Evolutionary conservation across 75 land plant species (phyloP), one percentile per base, ranked within the genome.

Genomic region (Pinus taeda): DNA sequence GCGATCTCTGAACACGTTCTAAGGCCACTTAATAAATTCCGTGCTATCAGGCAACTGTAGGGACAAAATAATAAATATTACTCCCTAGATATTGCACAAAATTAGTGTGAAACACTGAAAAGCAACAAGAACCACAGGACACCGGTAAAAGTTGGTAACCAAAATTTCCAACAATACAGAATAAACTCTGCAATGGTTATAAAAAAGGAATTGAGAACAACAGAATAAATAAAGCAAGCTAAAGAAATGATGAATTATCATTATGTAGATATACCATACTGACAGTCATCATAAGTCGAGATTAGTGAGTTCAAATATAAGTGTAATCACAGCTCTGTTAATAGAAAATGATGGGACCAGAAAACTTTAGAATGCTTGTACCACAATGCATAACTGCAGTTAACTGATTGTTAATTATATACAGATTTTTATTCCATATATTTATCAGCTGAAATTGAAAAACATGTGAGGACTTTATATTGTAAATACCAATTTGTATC

Each of bases 1-100:
- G 82, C 83, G 15, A 97, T 93, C 75, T 97, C 99, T 71, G 72
- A 75, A 76, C 99, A 97, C 56, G 93, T 94, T 88, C 92, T 97
- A 79, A 87, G 55, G 39, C 95, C 95, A 84, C 89, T 84, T 45
- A 97, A 93, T 62, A 94, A 65, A 59, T 94, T 94, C 59, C 87
- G 79, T 45, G 99, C 88, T 75, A 97, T 94, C 60, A 94, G 89
- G 83, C 99, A 97, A 81, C 99, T 97, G 90, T 75, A 22, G 20
- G 21, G 13, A 61, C 2, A 26, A 39, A 76, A 79, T 45, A 55
- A 39, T 67, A 37, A 63, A 4, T 15, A 8, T 36, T 36, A 9
- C n/a, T 67, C 39, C 20, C 71, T 0, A 69, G 72, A 8, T 33
- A 66, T 29, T 5, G 36, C n/a, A 66, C 6, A 66, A 33, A 65